phyloP scores from a whole-genome alignment of 177 flowering plant genomes.

The Vitis hybrid region DNA sequence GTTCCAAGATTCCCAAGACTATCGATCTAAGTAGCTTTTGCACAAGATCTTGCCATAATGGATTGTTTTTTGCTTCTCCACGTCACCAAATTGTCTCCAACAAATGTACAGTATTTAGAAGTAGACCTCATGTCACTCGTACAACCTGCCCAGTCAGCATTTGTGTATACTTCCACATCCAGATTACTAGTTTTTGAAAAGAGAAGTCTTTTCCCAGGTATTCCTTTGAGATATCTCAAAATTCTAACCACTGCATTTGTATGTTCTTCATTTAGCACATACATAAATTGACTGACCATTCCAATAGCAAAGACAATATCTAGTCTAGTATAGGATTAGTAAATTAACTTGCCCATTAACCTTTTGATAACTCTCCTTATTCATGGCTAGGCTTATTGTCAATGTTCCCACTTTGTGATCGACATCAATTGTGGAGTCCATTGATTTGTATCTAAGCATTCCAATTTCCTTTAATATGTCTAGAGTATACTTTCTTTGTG shows the following conservation, averaged over 20 bases:
- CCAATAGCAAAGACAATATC: background rate
- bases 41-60: background rate
- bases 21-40: background rate
- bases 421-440: background rate
- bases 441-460: background rate
- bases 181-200: too few species aligned
- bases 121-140: constrained; percentile 3
- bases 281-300: background rate
- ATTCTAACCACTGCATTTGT: background rate
- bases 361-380: too few species aligned
- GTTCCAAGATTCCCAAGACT: background rate
- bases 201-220: too few species aligned
- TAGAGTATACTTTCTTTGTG: background rate
- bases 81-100: constrained; percentile 4
- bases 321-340: too few species aligned
- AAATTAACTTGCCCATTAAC: too few species aligned
- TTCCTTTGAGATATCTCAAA: too few species aligned
- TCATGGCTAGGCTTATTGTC: too few species aligned
- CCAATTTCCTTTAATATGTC: background rate
- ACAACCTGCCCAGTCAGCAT: constrained; percentile 8
- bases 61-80: constrained; percentile 4
- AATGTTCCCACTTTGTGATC: background rate
- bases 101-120: constrained; percentile 8
- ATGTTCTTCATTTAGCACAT: background rate
- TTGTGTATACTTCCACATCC: background rate